These are phyloP conservation scores for Nothophoma quercina DNA, from an alignment of 2,329 filamentous ascomycete genomes.

Conservation along the genomic window DNA sequence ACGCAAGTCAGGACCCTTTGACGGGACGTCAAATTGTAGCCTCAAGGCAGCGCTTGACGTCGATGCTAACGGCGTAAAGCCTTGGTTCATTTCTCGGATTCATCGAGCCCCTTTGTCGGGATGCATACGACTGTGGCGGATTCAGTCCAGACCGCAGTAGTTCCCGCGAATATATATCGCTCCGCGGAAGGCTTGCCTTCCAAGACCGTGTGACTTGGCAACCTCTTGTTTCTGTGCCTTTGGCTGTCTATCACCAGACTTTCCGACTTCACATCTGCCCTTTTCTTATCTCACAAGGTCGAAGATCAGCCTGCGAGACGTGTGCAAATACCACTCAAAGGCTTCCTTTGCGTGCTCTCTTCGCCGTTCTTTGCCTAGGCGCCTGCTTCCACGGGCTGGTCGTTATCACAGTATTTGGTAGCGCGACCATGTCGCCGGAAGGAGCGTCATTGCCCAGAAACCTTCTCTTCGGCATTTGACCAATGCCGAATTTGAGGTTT, in stretches of 20 bases:
- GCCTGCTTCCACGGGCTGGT: background rate
- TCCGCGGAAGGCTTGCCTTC: slow-evolving; percentile 3
- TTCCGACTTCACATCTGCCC: background rate
- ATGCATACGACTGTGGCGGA: background rate
- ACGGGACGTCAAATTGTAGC: background rate
- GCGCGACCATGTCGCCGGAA: background rate
- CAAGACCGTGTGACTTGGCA: background rate
- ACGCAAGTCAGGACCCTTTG: background rate
- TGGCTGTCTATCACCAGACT: background rate
- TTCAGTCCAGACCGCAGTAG: slow-evolving; percentile 4
- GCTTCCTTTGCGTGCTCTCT: background rate
- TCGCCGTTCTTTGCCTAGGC: background rate
- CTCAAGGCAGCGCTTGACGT: background rate
- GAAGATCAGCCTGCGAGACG: background rate
- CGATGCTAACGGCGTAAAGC: background rate
- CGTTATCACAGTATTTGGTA: background rate
- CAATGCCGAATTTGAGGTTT: background rate
- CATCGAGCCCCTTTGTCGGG: background rate
- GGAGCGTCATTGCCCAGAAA: background rate
- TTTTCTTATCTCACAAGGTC: background rate
- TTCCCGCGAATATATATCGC: background rate
- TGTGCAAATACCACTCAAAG: background rate
- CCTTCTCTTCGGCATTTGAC: background rate
- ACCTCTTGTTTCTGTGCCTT: background rate
- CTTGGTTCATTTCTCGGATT: background rate